A percentile compares a stretch with the other conserved stretches of the same genome.
Evolutionary conservation across 495 filamentous ascomycete genomes (phyloP).

Genomic region (Clavariopsis aquatica): DNA sequence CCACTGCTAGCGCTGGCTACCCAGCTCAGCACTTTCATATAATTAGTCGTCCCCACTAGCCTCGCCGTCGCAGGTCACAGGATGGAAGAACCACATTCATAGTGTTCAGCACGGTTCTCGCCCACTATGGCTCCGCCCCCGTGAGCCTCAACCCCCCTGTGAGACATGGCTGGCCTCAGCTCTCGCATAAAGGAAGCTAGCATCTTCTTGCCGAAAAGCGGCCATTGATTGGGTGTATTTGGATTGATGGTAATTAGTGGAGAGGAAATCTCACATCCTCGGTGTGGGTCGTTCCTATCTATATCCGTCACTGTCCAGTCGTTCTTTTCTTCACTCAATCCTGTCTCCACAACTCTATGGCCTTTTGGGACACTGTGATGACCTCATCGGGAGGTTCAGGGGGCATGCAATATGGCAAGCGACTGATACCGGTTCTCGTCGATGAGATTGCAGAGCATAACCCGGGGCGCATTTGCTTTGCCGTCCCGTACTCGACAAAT

Average conservation of each 20-base stretch:
- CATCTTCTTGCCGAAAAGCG: neutral
- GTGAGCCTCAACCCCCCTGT: slow-evolving; percentile 1
- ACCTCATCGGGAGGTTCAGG: slow-evolving; percentile 5
- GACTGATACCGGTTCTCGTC: slow-evolving; percentile 20
- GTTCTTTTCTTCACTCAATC: slow-evolving; percentile 1
- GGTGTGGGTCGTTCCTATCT: neutral
- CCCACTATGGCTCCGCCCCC: neutral
- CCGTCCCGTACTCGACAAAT: slow-evolving; percentile 21
- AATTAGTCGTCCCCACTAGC: neutral
- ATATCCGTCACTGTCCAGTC: slow-evolving; percentile 4
- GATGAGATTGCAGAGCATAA: slow-evolving; percentile 19
- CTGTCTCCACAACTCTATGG: slow-evolving; percentile 14
- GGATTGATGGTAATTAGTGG: neutral
- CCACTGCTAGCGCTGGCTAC: too few species aligned
- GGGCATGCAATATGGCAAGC: slow-evolving; percentile 19
- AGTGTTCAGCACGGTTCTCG: neutral
- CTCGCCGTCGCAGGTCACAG: neutral
- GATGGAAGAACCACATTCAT: neutral
- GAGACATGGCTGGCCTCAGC: slow-evolving; percentile 28
- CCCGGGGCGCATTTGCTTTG: slow-evolving; percentile 30
- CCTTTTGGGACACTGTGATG: slow-evolving; percentile 34
- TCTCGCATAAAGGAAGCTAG: slow-evolving; percentile 14
- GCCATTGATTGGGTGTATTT: neutral
- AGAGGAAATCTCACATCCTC: neutral
- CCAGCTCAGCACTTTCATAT: neutral